These are phyloP conservation scores for Verticillium klebahnii DNA, from an alignment of 2,329 filamentous ascomycete species.

Conservation along the genomic window DNA sequence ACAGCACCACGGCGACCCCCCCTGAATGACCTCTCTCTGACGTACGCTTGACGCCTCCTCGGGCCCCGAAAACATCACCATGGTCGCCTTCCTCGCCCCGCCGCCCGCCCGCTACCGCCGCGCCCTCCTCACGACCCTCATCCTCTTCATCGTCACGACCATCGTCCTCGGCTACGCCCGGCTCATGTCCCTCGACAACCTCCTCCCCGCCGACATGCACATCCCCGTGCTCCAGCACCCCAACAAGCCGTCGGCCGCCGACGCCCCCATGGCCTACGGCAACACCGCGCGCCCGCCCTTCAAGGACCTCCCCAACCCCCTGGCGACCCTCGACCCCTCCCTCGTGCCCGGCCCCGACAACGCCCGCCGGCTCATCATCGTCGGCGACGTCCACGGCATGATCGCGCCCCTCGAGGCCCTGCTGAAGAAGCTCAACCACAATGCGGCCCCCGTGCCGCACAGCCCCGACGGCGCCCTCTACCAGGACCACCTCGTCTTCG, in stretches of 20 bases:
- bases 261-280: slow-evolving; percentile 33
- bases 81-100: neutral
- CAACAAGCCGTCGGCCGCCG: slow-evolving; percentile 20
- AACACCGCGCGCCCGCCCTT: slow-evolving; percentile 32
- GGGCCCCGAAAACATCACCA: neutral
- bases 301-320: slow-evolving; percentile 17
- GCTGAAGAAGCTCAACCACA: slow-evolving; percentile 62
- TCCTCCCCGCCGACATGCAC: slow-evolving; percentile 3
- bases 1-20: neutral
- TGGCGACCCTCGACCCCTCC: slow-evolving; percentile 20
- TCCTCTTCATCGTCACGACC: slow-evolving; percentile 27
- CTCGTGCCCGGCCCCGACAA: slow-evolving; percentile 28
- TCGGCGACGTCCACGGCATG: slow-evolving; percentile 94
- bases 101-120: slow-evolving; percentile 19
- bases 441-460: slow-evolving; percentile 20
- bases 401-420: slow-evolving; percentile 60
- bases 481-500: slow-evolving; percentile 70
- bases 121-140: slow-evolving; percentile 22
- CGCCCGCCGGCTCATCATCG: slow-evolving; percentile 64
- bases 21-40: neutral
- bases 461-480: slow-evolving; percentile 23
- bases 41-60: neutral
- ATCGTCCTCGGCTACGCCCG: slow-evolving; percentile 28
- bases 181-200: slow-evolving; percentile 18
- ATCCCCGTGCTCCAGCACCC: slow-evolving; percentile 7